Evolutionary conservation across 2,329 filamentous ascomycete genomes (phyloP).

Genomic region (Berkeleyomyces rouxiae): DNA sequence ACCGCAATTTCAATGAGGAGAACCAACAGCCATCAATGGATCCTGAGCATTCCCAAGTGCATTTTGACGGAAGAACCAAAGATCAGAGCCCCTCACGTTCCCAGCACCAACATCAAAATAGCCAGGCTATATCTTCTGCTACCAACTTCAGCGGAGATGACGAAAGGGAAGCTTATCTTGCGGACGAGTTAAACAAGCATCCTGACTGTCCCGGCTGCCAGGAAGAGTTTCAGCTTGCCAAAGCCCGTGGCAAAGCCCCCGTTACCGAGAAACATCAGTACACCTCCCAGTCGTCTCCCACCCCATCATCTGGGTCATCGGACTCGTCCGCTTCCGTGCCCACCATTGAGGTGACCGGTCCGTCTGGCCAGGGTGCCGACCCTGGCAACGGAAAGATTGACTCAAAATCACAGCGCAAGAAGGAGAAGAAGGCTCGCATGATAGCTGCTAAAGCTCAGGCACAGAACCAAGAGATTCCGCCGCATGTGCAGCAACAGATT

Average conservation of each 20-base stretch:
- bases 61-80: neutral
- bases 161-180: neutral
- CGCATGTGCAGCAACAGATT: neutral
- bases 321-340: neutral
- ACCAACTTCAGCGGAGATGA: constrained; percentile 17
- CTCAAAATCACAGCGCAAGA: neutral
- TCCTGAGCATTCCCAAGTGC: constrained; percentile 13
- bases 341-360: neutral
- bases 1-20: constrained; percentile 44
- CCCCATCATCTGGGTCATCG: neutral
- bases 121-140: neutral
- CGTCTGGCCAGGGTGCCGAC: neutral
- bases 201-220: constrained; percentile 2
- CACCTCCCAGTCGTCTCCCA: neutral
- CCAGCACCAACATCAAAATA: neutral
- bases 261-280: neutral
- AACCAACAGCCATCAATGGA: constrained; percentile 37
- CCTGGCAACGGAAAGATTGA: neutral
- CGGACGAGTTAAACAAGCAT: neutral
- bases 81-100: neutral
- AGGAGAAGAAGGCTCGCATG: neutral
- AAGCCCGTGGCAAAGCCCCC: neutral
- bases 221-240: neutral
- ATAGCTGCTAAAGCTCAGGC: neutral
- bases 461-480: neutral